Evolutionary conservation across 2,329 filamentous ascomycete species (phyloP).

Genomic region (Sporothrix curviconia): DNA sequence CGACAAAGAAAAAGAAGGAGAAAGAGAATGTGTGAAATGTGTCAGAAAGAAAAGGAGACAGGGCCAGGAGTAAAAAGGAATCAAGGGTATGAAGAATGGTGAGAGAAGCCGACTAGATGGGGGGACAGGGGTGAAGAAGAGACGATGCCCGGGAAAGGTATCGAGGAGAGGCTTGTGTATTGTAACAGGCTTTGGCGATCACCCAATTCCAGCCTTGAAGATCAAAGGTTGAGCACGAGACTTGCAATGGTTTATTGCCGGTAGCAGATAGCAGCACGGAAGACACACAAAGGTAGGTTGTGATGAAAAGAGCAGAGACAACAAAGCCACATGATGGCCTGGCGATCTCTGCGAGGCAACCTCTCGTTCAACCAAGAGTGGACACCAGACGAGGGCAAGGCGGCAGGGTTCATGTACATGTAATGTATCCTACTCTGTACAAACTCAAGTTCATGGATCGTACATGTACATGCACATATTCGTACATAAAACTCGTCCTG

Average conservation of each 20-base stretch:
- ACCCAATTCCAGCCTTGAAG: neutral
- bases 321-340: neutral
- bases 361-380: neutral
- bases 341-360: neutral
- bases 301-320: neutral
- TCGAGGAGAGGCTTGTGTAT: neutral
- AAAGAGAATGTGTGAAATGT: slow-evolving; percentile 13
- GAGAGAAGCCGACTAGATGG: slow-evolving; percentile 15
- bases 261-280: neutral
- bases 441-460: no score
- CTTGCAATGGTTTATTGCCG: neutral
- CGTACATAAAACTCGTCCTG: no score
- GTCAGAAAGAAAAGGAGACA: neutral
- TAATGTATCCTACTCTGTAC: no score
- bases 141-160: slow-evolving; percentile 1
- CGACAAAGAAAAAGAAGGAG: neutral
- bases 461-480: no score
- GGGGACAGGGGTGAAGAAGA: neutral
- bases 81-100: slow-evolving; percentile 9
- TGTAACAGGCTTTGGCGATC: slow-evolving; percentile 12
- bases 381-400: neutral
- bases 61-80: slow-evolving; percentile 11
- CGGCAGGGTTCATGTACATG: no score
- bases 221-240: neutral
- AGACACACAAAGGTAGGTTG: neutral